Base-by-base conservation (phyloP, 2,329 filamentous ascomycete species). In the Tolypocladium tropicale region DNA sequence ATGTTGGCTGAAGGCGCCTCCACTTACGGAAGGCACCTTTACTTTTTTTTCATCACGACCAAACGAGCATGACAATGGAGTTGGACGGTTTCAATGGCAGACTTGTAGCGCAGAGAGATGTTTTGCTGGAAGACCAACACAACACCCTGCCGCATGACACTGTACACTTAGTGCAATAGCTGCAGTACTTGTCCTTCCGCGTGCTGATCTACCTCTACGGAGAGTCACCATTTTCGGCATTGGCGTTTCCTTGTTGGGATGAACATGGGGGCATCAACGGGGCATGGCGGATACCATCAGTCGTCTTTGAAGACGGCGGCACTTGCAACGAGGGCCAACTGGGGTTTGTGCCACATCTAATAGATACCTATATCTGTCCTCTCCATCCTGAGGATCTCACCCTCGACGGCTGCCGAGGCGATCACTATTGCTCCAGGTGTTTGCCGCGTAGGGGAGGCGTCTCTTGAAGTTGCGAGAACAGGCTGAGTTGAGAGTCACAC, bases 61-160 rank as follows among this genome's bases (percentile, higher is more conserved):
- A 64, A 46, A 65, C 61, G 63, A 65, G 64, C 67, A 69, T 69
- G 67, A 68, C 62, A 58, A 66, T 55, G 64, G 65, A 65, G 63
- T 56, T 64, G 63, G 57, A 58, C 48, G 55, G 55, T 58, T 60
- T 61, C 23, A 9, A 37, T 53, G 51, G 62, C 59, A 59, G 56
- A 46, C 57, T 51, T 53, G 55, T 50, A 58, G 43, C 53, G 50
- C 36, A 48, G 48, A 55, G 51, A 39, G 51, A 23, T 36, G 6
- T 21, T 37, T 37, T 53, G 9, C 30, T 39, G 51, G 51, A 52
- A 36, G 51, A 52, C 18, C 51, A 34, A 52, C 51, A n/a, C 60
- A 16, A n/a, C 46, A 16, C 25, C 46, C 46, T n/a, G 46, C 46
- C 16, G 46, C 11, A 49, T 49, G 25, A 18, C 63, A 61, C 64